phyloP scores from a whole-genome alignment of 1,284 basidiomycete species.

The Austroboletus novae-zelandiae region DNA sequence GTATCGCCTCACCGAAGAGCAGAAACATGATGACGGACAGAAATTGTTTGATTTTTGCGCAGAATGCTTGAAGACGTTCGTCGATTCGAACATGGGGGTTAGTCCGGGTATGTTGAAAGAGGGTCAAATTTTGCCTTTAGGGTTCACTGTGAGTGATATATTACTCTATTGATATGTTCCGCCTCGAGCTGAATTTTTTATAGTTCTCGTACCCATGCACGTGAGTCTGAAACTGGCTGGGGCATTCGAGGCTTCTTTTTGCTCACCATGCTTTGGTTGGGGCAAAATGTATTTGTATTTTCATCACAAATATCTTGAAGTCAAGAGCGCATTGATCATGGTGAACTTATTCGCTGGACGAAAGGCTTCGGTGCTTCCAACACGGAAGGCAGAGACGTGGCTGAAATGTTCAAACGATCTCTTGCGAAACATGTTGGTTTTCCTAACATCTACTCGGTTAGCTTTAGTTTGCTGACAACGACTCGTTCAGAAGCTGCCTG shows the following conservation, averaged over 20 bases:
- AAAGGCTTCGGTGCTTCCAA: conserved; percentile 95
- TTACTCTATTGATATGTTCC: no score
- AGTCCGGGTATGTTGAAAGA: conserved; percentile 60
- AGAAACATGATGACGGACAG: conserved; percentile 97
- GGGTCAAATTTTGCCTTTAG: conserved; percentile 79
- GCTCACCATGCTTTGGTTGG: not conserved
- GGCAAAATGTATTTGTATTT: not conserved
- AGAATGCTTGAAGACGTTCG: conserved; percentile 88
- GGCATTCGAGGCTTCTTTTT: not conserved
- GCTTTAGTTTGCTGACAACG: no score
- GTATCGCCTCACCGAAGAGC: conserved; percentile 95
- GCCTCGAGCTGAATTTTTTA: not conserved
- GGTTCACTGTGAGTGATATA: conserved; percentile 80
- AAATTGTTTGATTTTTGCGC: conserved; percentile 97
- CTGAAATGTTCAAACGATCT: conserved; percentile 86
- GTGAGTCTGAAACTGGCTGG: conserved; percentile 47
- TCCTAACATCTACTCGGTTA: not conserved
- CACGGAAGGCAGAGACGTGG: conserved; percentile 92
- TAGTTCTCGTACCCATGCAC: conserved; percentile 93
- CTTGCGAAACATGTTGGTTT: conserved; percentile 68
- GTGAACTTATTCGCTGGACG: conserved; percentile 95
- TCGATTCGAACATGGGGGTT: conserved; percentile 70
- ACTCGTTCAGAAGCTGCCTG: conserved; percentile 57
- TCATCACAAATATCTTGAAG: conserved; percentile 38
- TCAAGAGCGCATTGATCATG: conserved; percentile 93